phyloP scores from a whole-genome alignment of 2,329 filamentous ascomycete genomes.

The Trichoderma sp. region DNA sequence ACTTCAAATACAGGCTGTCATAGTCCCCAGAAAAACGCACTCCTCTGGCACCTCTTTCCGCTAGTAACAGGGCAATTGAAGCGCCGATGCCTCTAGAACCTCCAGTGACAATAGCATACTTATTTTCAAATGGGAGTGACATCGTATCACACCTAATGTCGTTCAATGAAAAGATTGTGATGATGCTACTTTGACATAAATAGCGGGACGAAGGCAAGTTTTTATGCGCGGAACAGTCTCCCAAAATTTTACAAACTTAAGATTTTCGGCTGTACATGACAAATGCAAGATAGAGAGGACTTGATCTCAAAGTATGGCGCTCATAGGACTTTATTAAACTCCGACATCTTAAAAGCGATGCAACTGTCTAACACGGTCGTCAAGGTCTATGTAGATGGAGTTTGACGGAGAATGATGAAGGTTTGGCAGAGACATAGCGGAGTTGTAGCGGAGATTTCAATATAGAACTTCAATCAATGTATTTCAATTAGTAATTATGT shows the following conservation, averaged over 20 bases:
- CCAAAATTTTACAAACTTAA: neutral
- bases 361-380: neutral
- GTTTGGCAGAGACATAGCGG: neutral
- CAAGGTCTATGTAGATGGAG: too few species aligned
- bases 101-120: constrained; percentile 22
- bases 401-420: neutral
- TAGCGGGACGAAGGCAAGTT: neutral
- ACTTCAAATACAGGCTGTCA: neutral
- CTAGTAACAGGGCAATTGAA: constrained; percentile 17
- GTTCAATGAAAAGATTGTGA: neutral
- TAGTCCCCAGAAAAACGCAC: neutral
- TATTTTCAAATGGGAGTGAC: neutral
- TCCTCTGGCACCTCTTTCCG: constrained; percentile 8
- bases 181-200: neutral
- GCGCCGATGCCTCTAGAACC: constrained; percentile 20
- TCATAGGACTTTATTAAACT: neutral
- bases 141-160: neutral
- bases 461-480: neutral
- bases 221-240: neutral
- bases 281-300: neutral
- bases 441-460: neutral
- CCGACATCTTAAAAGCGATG: neutral
- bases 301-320: neutral
- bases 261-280: neutral
- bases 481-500: neutral